Percentiles rank a stretch among this genome's conserved stretches.
Conservation (phyloP, 1,284 basidiomycete genomes). For the Ganoderma resinaceum region DNA sequence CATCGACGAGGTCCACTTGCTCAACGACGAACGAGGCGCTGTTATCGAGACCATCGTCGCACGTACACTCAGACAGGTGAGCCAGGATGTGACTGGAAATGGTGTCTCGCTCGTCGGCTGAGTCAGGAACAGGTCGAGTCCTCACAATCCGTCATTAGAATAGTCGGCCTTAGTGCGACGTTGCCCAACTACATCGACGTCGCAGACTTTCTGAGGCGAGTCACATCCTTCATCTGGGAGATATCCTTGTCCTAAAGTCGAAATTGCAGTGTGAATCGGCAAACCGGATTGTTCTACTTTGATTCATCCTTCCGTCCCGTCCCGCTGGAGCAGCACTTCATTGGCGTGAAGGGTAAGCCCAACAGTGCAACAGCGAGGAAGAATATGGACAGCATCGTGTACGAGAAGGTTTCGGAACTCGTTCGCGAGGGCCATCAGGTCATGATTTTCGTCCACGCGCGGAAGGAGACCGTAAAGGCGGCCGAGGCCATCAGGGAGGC, state of each 20-base stretch:
- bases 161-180: conserved; percentile 97
- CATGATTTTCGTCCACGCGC: conserved; percentile 99
- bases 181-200: conserved; percentile 98
- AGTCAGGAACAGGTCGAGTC: conserved; percentile 80
- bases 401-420: conserved; percentile 88
- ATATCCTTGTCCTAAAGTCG: not conserved
- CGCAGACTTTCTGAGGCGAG: conserved; percentile 90
- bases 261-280: conserved; percentile 77
- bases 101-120: conserved; percentile 7
- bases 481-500: conserved; percentile 88
- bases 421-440: conserved; percentile 94
- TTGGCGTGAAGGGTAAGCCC: conserved; percentile 94
- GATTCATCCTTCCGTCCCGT: conserved; percentile 98
- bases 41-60: conserved; percentile 99
- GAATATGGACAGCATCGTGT: conserved; percentile 91
- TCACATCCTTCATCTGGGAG: not conserved
- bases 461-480: conserved; percentile 98
- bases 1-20: conserved; percentile 97
- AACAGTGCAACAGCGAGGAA: conserved; percentile 78
- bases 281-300: conserved; percentile 97
- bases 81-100: not conserved
- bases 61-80: conserved; percentile 88
- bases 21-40: conserved; percentile 98
- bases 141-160: conserved; percentile 96
- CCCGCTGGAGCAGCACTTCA: conserved; percentile 97